Conservation (phyloP, 176 grass and related monocot species). For the Poa pratensis region DNA sequence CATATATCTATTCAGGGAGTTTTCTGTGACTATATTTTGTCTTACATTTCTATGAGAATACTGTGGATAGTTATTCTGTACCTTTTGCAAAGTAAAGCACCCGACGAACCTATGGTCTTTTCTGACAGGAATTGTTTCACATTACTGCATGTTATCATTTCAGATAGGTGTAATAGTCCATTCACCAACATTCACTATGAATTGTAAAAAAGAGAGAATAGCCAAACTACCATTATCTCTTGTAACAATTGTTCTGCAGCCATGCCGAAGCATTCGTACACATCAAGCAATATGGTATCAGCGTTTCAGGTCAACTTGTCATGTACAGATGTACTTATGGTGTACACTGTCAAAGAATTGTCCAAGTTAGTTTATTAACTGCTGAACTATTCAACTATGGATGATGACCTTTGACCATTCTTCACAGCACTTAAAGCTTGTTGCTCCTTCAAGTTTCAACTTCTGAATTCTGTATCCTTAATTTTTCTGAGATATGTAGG, state of each 20-base stretch:
- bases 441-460: slow-evolving; percentile 23
- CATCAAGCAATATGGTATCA: slow-evolving; percentile 35
- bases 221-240: no score
- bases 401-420: slow-evolving; percentile 26
- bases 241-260: background rate
- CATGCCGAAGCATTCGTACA: slow-evolving; percentile 26
- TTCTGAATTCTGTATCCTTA: slow-evolving; percentile 11
- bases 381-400: slow-evolving; percentile 36
- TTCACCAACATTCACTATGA: background rate
- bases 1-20: background rate
- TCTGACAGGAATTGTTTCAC: background rate
- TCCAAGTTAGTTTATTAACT: slow-evolving; percentile 34
- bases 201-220: background rate
- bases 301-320: slow-evolving; percentile 31
- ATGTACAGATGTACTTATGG: background rate
- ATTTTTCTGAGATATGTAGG: slow-evolving; percentile 19
- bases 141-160: slow-evolving; percentile 34
- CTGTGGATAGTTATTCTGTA: slow-evolving; percentile 8
- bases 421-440: slow-evolving; percentile 15
- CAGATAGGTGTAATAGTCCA: background rate
- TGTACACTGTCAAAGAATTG: background rate
- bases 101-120: background rate
- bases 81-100: background rate
- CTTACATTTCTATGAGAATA: background rate
- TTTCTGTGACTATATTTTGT: slow-evolving; percentile 3